Evolutionary conservation across 139 green algal genomes (phyloP).

Genomic region (Volvox reticuliferus): DNA sequence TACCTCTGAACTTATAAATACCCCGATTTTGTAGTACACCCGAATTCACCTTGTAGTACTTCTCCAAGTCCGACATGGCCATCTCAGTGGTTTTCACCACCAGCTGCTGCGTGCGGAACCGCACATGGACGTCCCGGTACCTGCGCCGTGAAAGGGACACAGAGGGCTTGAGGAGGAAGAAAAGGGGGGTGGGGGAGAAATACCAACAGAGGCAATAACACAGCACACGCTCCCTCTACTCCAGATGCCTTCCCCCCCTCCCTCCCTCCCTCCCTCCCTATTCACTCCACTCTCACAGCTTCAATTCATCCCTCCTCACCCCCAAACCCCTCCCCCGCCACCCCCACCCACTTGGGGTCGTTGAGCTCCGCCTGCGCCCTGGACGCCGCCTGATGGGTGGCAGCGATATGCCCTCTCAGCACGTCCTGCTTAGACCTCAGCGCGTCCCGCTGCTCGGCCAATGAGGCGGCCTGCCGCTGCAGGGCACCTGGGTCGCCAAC

Average conservation of each 20-base stretch:
- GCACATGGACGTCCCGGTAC: conserved; percentile 82
- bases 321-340: background rate
- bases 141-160: conserved; percentile 41
- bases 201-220: too few relatives aligned
- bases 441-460: conserved; percentile 58
- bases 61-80: conserved; percentile 91
- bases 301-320: too few relatives aligned
- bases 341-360: conserved; percentile 36
- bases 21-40: too few relatives aligned
- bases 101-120: conserved; percentile 72
- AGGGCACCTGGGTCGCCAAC: conserved; percentile 24
- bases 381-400: background rate
- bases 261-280: too few relatives aligned
- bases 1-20: too few relatives aligned
- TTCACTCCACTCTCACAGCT: too few relatives aligned
- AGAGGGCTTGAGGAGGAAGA: too few relatives aligned
- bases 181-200: too few relatives aligned
- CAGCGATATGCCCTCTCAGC: conserved; percentile 21
- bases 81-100: conserved; percentile 91
- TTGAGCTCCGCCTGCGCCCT: conserved; percentile 34
- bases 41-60: conserved; percentile 88
- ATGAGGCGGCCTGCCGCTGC: background rate
- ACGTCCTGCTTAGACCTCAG: conserved; percentile 41
- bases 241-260: too few relatives aligned
- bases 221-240: too few relatives aligned